Evolutionary conservation across 108 stramenopile species (phyloP).

Genomic region (Skeletonema marinoi): DNA sequence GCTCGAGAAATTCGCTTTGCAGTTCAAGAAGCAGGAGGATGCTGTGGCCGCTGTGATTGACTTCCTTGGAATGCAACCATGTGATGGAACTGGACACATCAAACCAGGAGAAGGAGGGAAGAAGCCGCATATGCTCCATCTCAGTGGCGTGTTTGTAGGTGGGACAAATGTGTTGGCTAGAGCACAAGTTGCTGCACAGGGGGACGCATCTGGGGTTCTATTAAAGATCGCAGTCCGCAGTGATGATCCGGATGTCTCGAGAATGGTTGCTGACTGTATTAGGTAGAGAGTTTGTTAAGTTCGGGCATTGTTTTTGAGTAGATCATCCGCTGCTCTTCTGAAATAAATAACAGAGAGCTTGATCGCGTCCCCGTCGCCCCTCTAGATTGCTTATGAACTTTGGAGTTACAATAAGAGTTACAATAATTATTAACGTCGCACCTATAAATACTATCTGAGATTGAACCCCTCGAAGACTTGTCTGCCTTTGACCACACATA

Average conservation of each 20-base stretch:
- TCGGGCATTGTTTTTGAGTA: neutral
- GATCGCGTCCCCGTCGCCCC: neutral
- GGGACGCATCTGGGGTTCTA: slow-evolving; percentile 55
- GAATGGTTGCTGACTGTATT: slow-evolving; percentile 78
- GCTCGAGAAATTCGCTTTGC: slow-evolving; percentile 83
- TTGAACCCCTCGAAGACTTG: neutral
- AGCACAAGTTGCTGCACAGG: slow-evolving; percentile 63
- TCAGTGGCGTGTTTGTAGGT: slow-evolving; percentile 84
- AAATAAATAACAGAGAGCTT: neutral
- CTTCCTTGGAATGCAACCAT: slow-evolving; percentile 85
- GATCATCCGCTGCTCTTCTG: neutral
- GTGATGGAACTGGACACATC: slow-evolving; percentile 76
- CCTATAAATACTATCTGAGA: neutral
- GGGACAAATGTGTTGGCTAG: slow-evolving; percentile 72
- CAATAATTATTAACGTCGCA: neutral
- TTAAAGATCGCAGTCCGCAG: slow-evolving; percentile 87
- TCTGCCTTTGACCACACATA: too few relatives aligned
- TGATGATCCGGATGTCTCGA: slow-evolving; percentile 56
- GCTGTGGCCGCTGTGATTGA: slow-evolving; percentile 78
- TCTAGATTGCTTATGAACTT: neutral
- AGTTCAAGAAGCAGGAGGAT: slow-evolving; percentile 77
- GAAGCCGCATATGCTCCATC: slow-evolving; percentile 81
- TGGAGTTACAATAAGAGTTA: neutral
- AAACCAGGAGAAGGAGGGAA: slow-evolving; percentile 61
- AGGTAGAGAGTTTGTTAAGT: slow-evolving; percentile 35